Evolutionary conservation across 192 early-diverging fungal species (phyloP), one percentile per base, ranked within the genome.

Genomic region (Chytriomyces sp.): DNA sequence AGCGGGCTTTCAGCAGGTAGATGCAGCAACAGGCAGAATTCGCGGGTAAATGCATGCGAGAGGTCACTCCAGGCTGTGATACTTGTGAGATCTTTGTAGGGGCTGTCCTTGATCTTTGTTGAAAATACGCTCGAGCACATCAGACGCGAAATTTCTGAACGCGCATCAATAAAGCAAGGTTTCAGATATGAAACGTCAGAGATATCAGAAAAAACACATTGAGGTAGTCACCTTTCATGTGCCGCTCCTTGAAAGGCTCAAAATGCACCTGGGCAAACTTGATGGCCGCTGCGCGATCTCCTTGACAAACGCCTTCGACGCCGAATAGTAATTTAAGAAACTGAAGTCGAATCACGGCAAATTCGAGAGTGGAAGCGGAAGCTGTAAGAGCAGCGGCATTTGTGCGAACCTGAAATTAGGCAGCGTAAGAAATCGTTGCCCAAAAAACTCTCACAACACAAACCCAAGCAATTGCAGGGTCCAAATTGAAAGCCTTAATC

Each of bases 391-490:
- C 85, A 1, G 81, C 82, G 2, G 88, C 75, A 69, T 94, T 81
- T 45, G 65, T 59, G 28, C 73, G 69, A 35, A 35, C 35, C 35
- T 35, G 35, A 35, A 3, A 35, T 35, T 35, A 4, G 35, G 35
- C 28, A 35, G 28, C 35, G 4, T 35, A 35, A 35, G 35, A 35
- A 35, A 35, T 4, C 35, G 35, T 35, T 35, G 35, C 35, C 35
- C 35, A 35, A 35, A 35, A 35, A 35, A 35, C 35, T 4, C 35
- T 4, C 35, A 35, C 35, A 35, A 35, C 53, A 57, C 20, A 13
- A 8, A 94, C 91, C 98, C 98, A 99, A 84, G 75, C 69, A 9
- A 95, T 80, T 3, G 94, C 96, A 18, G 82, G 80, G 5, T 68
- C 81, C 69, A 97, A 67, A 45, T 94, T 80, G 18, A 88, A 81